Base-by-base conservation (phyloP, 2,329 filamentous ascomycete species). In the Epichloe sylvatica region DNA sequence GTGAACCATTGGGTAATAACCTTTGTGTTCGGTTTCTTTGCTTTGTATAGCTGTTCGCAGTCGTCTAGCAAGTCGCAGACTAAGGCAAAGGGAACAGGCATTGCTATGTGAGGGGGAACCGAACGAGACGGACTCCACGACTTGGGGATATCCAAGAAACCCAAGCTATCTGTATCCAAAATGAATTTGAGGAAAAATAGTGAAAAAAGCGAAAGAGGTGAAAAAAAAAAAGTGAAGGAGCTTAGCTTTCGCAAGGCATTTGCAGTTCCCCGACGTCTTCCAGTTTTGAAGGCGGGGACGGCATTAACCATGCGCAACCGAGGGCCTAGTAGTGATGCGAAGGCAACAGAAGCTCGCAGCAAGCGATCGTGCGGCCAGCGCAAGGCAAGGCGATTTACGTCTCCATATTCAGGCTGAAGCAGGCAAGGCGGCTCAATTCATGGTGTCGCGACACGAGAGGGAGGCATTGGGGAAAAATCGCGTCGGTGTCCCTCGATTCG, bases 51-150 rank as follows among this genome's bases (percentile, higher is more conserved):
- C 42, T 65, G 64, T 52, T 89, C 80, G 15, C 89, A 71, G 23
- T 73, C 67, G 53, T 89, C 80, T 41, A 95, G 72, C 4, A 95
- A 71, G 53, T 85, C 78, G 68, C 86, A 91, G 43, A 94, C 69
- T 52, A 76, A 71, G n/a, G 72, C 68, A 64, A 92, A 94, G 1
- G 71, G 71, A 55, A 88, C 72, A 19, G 80, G 73, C 81, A 84
- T 84, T 23, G 33, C 35, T 5, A 5, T 15, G 37, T n/a, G 15
- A 36, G 25, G 23, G 8, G 23, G 13, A 12, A n/a, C 13, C 6
- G 12, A 34, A 46, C 19, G 36, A 38, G n/a, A 17, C 15, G 44
- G 12, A 34, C 2, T 46, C 6, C 4, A 23, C n/a, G n/a, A 19
- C 33, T 15, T 38, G 6, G 30, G n/a, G 4, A 25, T 30, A 12